phyloP scores from a whole-genome alignment of 495 filamentous ascomycete genomes.

The Daldinia concentrica region DNA sequence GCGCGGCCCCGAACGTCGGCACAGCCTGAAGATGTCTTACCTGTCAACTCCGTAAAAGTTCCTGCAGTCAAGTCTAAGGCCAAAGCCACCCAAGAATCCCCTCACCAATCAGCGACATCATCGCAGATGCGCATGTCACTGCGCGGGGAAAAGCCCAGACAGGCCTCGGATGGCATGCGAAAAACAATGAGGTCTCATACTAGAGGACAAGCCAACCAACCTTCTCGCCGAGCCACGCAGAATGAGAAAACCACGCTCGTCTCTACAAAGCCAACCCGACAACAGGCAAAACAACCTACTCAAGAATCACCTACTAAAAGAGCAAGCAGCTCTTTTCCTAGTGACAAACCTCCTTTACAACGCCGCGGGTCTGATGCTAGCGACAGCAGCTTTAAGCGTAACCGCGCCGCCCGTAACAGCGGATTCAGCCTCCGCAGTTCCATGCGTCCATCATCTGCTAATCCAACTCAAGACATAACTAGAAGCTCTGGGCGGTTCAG shows the following conservation, averaged over 20 bases:
- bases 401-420: slow-evolving; percentile 32
- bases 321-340: slow-evolving; percentile 27
- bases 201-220: slow-evolving; percentile 28
- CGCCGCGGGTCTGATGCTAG: slow-evolving; percentile 57
- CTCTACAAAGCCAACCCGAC: slow-evolving; percentile 19
- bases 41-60: slow-evolving; percentile 42
- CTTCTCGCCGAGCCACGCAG: slow-evolving; percentile 20
- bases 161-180: slow-evolving; percentile 45
- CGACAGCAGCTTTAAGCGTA: slow-evolving; percentile 61
- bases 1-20: slow-evolving; percentile 2
- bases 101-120: slow-evolving; percentile 23
- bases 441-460: slow-evolving; percentile 49
- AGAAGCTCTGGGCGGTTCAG: slow-evolving; percentile 50
- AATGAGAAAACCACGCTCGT: slow-evolving; percentile 20
- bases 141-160: slow-evolving; percentile 37
- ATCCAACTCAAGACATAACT: slow-evolving; percentile 22
- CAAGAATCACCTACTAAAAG: slow-evolving; percentile 10
- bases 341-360: slow-evolving; percentile 35
- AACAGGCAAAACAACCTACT: slow-evolving; percentile 6
- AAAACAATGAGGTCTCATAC: slow-evolving; percentile 48
- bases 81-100: slow-evolving; percentile 41
- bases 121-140: slow-evolving; percentile 54
- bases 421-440: slow-evolving; percentile 53
- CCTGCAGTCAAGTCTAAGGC: slow-evolving; percentile 46
- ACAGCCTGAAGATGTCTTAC: slow-evolving; percentile 1